Evolutionary conservation across 495 filamentous ascomycete genomes (phyloP).

Genomic region (Tuber aestivum): DNA sequence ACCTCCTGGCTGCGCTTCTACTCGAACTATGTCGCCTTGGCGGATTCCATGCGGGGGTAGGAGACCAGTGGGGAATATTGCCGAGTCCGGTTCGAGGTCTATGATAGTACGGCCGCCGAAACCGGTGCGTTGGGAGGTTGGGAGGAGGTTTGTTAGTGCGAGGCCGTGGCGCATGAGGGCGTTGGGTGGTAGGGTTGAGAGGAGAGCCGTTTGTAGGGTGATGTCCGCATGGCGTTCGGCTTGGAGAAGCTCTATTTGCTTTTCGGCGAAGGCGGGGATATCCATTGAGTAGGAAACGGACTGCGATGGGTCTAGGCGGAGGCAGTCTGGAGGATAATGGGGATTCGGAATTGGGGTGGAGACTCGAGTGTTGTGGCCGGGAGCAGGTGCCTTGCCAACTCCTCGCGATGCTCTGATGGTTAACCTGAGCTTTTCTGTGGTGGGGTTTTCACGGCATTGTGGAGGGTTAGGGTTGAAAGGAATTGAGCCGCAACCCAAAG

Average conservation of each 20-base stretch:
- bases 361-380: neutral
- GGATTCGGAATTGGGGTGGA: neutral
- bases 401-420: neutral
- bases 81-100: slow-evolving; percentile 69
- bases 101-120: slow-evolving; percentile 81
- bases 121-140: slow-evolving; percentile 80
- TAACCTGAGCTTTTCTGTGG: neutral
- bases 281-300: slow-evolving; percentile 45
- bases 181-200: slow-evolving; percentile 63
- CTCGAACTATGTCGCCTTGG: slow-evolving; percentile 77
- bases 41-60: slow-evolving; percentile 78
- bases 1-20: slow-evolving; percentile 66
- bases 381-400: neutral
- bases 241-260: slow-evolving; percentile 71
- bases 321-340: slow-evolving; percentile 5
- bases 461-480: neutral
- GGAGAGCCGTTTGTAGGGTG: slow-evolving; percentile 62
- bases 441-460: neutral
- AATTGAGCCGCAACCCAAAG: neutral
- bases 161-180: slow-evolving; percentile 78
- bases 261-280: slow-evolving; percentile 67
- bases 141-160: slow-evolving; percentile 71
- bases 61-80: slow-evolving; percentile 51
- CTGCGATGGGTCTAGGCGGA: slow-evolving; percentile 32
- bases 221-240: slow-evolving; percentile 75